Base-by-base conservation (phyloP, 352 stramenopile species). In the Phytopythium helicoides region DNA sequence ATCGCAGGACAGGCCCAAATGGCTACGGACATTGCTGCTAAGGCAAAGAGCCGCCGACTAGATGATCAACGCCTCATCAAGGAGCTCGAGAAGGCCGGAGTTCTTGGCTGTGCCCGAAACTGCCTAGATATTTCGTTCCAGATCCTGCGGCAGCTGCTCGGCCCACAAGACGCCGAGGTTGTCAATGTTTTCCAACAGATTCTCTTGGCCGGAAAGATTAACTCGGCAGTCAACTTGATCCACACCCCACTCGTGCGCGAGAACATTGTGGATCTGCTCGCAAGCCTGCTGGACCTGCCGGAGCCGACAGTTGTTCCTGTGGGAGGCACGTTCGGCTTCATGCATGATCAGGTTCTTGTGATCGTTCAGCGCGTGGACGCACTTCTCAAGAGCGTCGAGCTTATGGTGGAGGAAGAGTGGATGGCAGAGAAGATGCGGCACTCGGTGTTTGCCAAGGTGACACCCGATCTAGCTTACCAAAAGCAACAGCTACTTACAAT, bases 381-480 rank as follows among this genome's bases (percentile, higher is more conserved):
- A 23, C 46, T 94, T 33, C 50, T 94, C 6, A 91, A 94, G 66
- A 90, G 80, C 34, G 77, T 90, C 34, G 83, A 94, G 40, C 63
- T 94, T 3, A 91, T 94, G 81, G 65, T 94, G 18, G 81, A 94
- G 51, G 81, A 94, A 54, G 83, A 94, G 47, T 92, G 76, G 83
- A 94, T 94, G 81, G 83, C 83, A 0, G 75, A 90, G 47, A 89
- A 87, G 59, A 34, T 94, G 16, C 76, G 83, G n/a, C 76, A 88
- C 47, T 94, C 79, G 16, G 63, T 74, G 9, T 94, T 92, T 52
- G 71, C 81, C 12, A 83, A 77, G 50, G 86, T 88, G 64, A 92
- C 83, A 10, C 71, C 81, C 1, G 83, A 92, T 47, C 66, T 94
- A 22, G 57, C 68, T 7, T 91, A 91, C 59, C 85, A 92, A 50